A percentile compares a stretch with the other conserved stretches of the same genome.
These are phyloP conservation scores for Penicillium sclerotiorum DNA, from an alignment of 2,329 filamentous ascomycete genomes.

Conservation along the genomic window DNA sequence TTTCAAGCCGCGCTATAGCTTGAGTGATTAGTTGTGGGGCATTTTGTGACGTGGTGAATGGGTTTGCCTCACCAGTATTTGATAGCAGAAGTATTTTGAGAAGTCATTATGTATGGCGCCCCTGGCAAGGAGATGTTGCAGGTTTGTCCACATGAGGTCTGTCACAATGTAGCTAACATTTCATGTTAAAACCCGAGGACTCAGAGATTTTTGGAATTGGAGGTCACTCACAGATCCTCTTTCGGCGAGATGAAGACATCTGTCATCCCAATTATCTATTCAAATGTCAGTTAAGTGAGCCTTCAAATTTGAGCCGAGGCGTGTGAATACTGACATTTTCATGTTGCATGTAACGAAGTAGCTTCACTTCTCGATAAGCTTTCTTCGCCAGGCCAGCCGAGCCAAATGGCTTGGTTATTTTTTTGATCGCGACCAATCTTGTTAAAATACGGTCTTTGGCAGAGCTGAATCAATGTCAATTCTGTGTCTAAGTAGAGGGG, in stretches of 20 bases:
- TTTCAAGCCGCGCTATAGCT: slow-evolving; percentile 86
- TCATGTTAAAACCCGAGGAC: neutral
- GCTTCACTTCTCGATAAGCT: slow-evolving; percentile 71
- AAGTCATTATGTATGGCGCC: slow-evolving; percentile 97
- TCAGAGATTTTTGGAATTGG: neutral
- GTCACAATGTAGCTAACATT: slow-evolving; percentile 90
- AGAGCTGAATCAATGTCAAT: neutral
- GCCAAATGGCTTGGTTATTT: slow-evolving; percentile 13
- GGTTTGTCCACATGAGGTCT: slow-evolving; percentile 91
- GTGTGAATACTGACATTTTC: slow-evolving; percentile 80
- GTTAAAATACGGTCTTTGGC: slow-evolving; percentile 10
- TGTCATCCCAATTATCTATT: slow-evolving; percentile 88
- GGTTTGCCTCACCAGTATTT: slow-evolving; percentile 75
- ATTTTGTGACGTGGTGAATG: slow-evolving; percentile 7
- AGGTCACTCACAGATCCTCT: slow-evolving; percentile 77
- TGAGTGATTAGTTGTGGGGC: neutral
- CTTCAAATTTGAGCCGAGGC: neutral
- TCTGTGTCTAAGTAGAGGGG: neutral
- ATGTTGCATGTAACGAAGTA: slow-evolving; percentile 91
- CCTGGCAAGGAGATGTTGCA: slow-evolving; percentile 90
- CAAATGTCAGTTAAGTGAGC: neutral
- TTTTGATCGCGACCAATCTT: slow-evolving; percentile 10
- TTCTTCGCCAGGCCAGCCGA: slow-evolving; percentile 8
- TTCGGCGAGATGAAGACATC: slow-evolving; percentile 99
- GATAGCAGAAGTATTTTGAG: slow-evolving; percentile 98